Percentiles rank a stretch among this genome's conserved stretches.
Evolutionary conservation across 2,329 filamentous ascomycete species (phyloP).

Genomic region (Plectosphaerella plurivora): DNA sequence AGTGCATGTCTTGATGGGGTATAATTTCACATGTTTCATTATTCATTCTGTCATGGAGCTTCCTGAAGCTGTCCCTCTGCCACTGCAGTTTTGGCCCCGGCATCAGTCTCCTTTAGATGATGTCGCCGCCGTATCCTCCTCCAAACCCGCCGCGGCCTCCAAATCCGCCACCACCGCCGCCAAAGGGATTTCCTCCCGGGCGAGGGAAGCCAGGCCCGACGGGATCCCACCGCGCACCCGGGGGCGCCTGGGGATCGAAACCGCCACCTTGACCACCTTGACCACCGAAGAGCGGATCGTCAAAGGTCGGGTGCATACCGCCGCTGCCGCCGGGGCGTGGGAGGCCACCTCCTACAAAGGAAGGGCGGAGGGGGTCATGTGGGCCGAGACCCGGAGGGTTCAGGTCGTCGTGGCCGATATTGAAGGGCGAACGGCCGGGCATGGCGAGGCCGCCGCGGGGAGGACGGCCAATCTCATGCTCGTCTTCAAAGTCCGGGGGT

Average conservation of each 20-base stretch:
- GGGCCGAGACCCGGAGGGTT: constrained; percentile 84
- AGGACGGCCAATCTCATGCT: constrained; percentile 75
- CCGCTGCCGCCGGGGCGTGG: constrained; percentile 57
- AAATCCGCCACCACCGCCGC: constrained; percentile 28
- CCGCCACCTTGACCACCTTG: constrained; percentile 36
- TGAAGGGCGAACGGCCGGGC: constrained; percentile 52
- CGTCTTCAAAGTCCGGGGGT: constrained; percentile 90
- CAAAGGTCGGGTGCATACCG: constrained; percentile 95
- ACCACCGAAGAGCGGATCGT: constrained; percentile 79
- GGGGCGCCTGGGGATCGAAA: constrained; percentile 71
- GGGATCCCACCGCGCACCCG: constrained; percentile 89
- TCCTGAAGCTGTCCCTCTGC: too few species aligned
- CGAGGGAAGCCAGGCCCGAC: constrained; percentile 59
- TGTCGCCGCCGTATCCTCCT: constrained; percentile 25
- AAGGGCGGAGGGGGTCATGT: constrained; percentile 71
- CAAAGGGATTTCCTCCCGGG: constrained; percentile 34
- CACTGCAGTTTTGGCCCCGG: too few species aligned
- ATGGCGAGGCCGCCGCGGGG: constrained; percentile 40
- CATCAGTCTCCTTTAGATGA: constrained; percentile 4
- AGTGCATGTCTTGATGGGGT: too few species aligned
- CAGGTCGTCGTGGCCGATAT: constrained; percentile 80
- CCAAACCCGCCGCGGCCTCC: constrained; percentile 28
- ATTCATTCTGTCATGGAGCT: too few species aligned
- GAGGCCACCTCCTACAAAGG: constrained; percentile 57
- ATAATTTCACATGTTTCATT: too few species aligned